These are phyloP conservation scores for Cladophialophora exuberans DNA, from an alignment of 2,329 filamentous ascomycete genomes.

Conservation along the genomic window DNA sequence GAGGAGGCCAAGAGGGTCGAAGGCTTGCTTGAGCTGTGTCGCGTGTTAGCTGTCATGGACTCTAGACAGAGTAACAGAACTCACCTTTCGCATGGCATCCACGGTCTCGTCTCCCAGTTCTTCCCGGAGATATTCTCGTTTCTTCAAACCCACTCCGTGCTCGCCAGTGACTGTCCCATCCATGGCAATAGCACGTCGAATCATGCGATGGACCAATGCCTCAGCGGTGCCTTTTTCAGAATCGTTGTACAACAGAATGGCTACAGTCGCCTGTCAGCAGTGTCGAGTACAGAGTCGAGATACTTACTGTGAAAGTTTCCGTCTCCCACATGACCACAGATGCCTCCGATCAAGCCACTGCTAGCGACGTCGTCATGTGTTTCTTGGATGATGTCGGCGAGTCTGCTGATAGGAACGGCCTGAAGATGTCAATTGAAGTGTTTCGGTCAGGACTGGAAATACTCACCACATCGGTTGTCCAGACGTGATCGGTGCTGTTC, in stretches of 20 bases:
- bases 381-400: slow-evolving; percentile 73
- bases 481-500: slow-evolving; percentile 64
- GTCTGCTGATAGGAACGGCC: slow-evolving; percentile 71
- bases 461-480: slow-evolving; percentile 72
- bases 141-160: slow-evolving; percentile 71
- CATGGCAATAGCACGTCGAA: slow-evolving; percentile 69
- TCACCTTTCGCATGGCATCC: slow-evolving; percentile 66
- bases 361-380: slow-evolving; percentile 68
- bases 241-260: slow-evolving; percentile 65
- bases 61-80: slow-evolving; percentile 31
- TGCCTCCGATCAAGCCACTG: slow-evolving; percentile 65
- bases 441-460: not conserved
- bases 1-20: slow-evolving; percentile 67
- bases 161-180: slow-evolving; percentile 75
- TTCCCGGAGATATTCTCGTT: slow-evolving; percentile 66
- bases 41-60: slow-evolving; percentile 26
- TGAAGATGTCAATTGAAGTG: slow-evolving; percentile 3
- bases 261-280: slow-evolving; percentile 32
- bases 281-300: slow-evolving; percentile 27
- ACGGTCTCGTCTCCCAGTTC: slow-evolving; percentile 65
- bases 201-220: slow-evolving; percentile 68
- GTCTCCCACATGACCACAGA: slow-evolving; percentile 75
- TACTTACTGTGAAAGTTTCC: slow-evolving; percentile 71
- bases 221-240: slow-evolving; percentile 59
- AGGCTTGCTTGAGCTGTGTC: slow-evolving; percentile 62